Base-by-base conservation (phyloP, 192 early-diverging fungal genomes). In the Rhizophlyctis rosea region DNA sequence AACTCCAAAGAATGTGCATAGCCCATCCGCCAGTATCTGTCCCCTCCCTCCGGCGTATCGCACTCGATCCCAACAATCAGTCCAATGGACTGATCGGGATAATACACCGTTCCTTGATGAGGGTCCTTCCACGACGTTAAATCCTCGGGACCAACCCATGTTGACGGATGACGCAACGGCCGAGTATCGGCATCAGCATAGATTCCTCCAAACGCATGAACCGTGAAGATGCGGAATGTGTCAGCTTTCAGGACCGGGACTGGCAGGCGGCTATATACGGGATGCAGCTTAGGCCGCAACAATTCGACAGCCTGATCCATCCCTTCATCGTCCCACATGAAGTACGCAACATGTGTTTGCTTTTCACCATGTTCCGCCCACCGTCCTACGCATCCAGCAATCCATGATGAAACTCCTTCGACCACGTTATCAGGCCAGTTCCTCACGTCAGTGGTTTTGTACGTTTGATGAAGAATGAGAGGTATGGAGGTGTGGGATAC, bases 271-370 rank as follows among this genome's bases (percentile, higher is more conserved):
- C 14, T 4, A 34, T 58, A 65, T 7, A n/a, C 39, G 2, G 30
- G 23, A 14, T 23, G 27, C 54, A 52, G 23, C 18, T 35, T 14
- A 1, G 54, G 54, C 54, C 63, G 47, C 29, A 57, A 25, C 16
- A 3, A 21, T 23, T 13, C 44, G 24, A 65, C 47, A 1, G 34
- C 34, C 7, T 13, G 13, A 13, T 57, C 32, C 54, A 65, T 57
- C 31, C 63, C 63, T 9, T 57, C 54, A 31, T 65, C 63, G 30
- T 65, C 63, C 63, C 63, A 65, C 63, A 65, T 24, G 28, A 65
- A 65, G 31, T 34, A 65, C 29, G 63, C 63, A 18, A 34, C 36
- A 47, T 35, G 33, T 21, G 11, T 23, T 14, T 7, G 18, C 9
- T 44, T 13, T 18, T 44, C 9, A 18, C 18, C 39, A 44, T 7